Evolutionary conservation across 2,329 filamentous ascomycete genomes (phyloP).

Genomic region (Diaporthe batatas): DNA sequence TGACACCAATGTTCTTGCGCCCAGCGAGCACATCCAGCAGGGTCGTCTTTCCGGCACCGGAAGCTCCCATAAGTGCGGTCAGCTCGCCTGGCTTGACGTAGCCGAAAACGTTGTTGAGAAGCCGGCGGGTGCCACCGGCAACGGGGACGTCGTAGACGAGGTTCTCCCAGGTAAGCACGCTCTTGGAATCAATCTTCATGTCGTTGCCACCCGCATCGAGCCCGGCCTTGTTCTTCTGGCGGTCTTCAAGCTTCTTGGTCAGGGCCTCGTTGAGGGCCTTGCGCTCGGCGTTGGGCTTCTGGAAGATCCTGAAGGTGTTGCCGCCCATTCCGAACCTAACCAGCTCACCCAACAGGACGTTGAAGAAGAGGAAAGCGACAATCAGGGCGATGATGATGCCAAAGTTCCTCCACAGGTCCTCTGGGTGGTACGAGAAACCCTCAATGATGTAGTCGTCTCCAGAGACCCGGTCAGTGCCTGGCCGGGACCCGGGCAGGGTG

Average conservation of each 20-base stretch:
- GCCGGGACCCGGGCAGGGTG: slow-evolving; percentile 78
- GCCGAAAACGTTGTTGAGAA: slow-evolving; percentile 70
- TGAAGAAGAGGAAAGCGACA: slow-evolving; percentile 79
- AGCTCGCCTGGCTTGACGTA: slow-evolving; percentile 83
- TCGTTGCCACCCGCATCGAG: slow-evolving; percentile 55
- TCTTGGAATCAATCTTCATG: slow-evolving; percentile 70
- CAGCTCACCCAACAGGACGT: slow-evolving; percentile 83
- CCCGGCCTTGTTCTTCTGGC: slow-evolving; percentile 61
- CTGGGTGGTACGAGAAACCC: slow-evolving; percentile 75
- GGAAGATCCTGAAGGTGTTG: slow-evolving; percentile 83
- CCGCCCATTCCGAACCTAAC: slow-evolving; percentile 84
- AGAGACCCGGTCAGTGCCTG: slow-evolving; percentile 73
- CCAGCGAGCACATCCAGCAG: slow-evolving; percentile 80
- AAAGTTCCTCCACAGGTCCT: slow-evolving; percentile 85
- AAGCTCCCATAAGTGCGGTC: slow-evolving; percentile 85
- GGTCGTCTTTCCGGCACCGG: slow-evolving; percentile 90
- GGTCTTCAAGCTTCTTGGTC: slow-evolving; percentile 68
- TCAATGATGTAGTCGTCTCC: slow-evolving; percentile 78
- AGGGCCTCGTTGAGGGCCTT: slow-evolving; percentile 75
- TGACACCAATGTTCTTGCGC: slow-evolving; percentile 73
- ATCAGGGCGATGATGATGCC: slow-evolving; percentile 85
- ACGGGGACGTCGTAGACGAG: slow-evolving; percentile 82
- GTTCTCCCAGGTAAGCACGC: slow-evolving; percentile 87
- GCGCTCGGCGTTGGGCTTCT: slow-evolving; percentile 76
- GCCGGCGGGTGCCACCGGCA: slow-evolving; percentile 66